Evolutionary conservation across 169 alveolate species (phyloP).

Genomic region (Plasmodium reichenowi): DNA sequence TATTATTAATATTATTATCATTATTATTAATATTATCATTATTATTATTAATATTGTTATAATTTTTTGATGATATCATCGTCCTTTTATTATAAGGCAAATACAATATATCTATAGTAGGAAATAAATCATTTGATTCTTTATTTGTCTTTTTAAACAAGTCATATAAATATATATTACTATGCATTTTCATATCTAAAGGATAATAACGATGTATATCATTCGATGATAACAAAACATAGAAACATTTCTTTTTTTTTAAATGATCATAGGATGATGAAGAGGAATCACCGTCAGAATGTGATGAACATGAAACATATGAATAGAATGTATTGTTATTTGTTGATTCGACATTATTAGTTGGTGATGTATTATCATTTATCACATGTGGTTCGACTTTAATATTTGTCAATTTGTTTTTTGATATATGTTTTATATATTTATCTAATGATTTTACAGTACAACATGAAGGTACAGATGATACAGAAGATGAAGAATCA

Average conservation of each 20-base stretch:
- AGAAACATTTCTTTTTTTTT: conserved; percentile 54
- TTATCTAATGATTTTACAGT: conserved; percentile 46
- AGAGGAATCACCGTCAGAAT: conserved; percentile 16
- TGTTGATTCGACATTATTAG: conserved; percentile 1
- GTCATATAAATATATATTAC: conserved; percentile 40
- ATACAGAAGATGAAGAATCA: conserved; percentile 17
- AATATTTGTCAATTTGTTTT: conserved; percentile 3
- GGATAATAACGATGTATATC: conserved; percentile 62
- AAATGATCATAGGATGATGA: conserved; percentile 33
- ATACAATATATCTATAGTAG: conserved; percentile 67
- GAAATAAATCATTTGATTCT: conserved; percentile 64
- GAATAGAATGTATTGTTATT: conserved; percentile 6
- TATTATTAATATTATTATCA: not conserved
- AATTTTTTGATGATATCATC: conserved; percentile 8
- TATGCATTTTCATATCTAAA: conserved; percentile 37
- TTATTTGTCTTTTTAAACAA: conserved; percentile 51
- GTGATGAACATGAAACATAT: conserved; percentile 20
- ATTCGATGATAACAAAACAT: conserved; percentile 20
- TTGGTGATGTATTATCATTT: not conserved
- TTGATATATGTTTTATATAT: conserved; percentile 53
- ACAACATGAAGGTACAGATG: conserved; percentile 62
- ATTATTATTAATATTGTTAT: not conserved
- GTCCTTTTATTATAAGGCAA: conserved; percentile 60
- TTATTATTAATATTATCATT: not conserved
- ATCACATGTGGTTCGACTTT: not conserved